A percentile compares a stretch with the other conserved stretches of the same genome.
Conservation (phyloP, 371 early-diverging fungal genomes). For the Lichtheimia corymbifera region DNA sequence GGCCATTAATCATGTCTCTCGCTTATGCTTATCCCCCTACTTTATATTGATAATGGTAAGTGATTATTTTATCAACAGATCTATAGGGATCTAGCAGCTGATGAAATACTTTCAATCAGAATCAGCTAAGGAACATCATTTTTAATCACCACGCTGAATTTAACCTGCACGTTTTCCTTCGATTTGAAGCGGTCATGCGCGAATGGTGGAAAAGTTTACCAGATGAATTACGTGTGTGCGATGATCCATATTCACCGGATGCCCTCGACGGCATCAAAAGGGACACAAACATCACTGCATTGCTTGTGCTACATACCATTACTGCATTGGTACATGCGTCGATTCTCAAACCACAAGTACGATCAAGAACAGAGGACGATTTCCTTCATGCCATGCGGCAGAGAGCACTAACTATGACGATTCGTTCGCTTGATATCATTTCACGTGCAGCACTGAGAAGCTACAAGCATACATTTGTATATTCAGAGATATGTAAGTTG, state of each 20-base stretch:
- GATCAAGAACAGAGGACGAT: background rate
- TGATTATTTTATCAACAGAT: too few species aligned
- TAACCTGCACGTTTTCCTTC: background rate
- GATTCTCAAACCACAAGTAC: constrained; percentile 3
- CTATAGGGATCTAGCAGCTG: too few species aligned
- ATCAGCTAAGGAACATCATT: too few species aligned
- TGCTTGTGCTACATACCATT: background rate
- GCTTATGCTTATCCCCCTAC: too few species aligned
- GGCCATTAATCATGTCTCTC: too few species aligned
- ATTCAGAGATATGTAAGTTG: background rate
- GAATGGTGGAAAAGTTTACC: constrained; percentile 11
- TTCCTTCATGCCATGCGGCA: background rate
- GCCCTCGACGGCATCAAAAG: background rate
- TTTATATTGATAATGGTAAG: too few species aligned
- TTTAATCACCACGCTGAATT: background rate
- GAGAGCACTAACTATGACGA: background rate
- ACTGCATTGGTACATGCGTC: background rate
- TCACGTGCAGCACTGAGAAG: background rate
- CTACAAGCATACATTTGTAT: background rate
- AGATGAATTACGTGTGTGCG: constrained; percentile 1
- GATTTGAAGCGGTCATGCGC: background rate
- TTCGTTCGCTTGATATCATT: constrained; percentile 3
- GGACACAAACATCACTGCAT: background rate
- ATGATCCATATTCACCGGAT: constrained; percentile 4
- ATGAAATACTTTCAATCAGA: too few species aligned